Conservation (phyloP, 805 yeast species). For the Saturnispora saitoi region DNA sequence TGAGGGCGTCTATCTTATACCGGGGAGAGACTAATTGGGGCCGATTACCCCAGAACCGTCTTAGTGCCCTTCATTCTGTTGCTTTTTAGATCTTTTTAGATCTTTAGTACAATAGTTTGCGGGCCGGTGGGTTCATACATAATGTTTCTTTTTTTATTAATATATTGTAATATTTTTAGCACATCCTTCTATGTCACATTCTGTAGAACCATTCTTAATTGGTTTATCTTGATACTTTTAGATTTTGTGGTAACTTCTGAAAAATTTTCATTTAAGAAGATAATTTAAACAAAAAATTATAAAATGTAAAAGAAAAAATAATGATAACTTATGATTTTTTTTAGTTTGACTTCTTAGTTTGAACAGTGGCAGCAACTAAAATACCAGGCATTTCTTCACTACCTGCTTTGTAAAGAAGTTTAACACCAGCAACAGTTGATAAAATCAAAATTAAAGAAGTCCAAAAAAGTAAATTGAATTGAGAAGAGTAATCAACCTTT, state of each 20-base stretch:
- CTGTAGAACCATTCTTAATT: too few species aligned
- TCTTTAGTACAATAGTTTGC: constrained; percentile 21
- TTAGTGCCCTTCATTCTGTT: constrained; percentile 48
- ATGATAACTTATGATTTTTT: neutral
- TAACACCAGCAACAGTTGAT: constrained; percentile 42
- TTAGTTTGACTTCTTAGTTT: constrained; percentile 31
- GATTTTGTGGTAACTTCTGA: neutral
- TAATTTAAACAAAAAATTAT: neutral
- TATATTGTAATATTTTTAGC: too few species aligned
- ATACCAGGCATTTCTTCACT: constrained; percentile 61
- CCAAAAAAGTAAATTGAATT: constrained; percentile 66
- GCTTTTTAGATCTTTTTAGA: constrained; percentile 14
- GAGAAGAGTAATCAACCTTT: constrained; percentile 57
- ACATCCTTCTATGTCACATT: too few species aligned
- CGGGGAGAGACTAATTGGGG: constrained; percentile 48
- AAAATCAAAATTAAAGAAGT: constrained; percentile 41
- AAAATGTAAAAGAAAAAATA: neutral
- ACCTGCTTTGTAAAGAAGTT: constrained; percentile 46
- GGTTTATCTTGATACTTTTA: too few species aligned
- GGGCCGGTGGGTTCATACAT: constrained; percentile 71
- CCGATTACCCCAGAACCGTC: constrained; percentile 42
- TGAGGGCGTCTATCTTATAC: constrained; percentile 16
- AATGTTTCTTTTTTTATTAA: constrained; percentile 7
- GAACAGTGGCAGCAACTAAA: constrained; percentile 47
- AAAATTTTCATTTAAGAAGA: neutral